phyloP scores from a whole-genome alignment of 139 green algal genomes.

The Chlorokybus atmophyticus region DNA sequence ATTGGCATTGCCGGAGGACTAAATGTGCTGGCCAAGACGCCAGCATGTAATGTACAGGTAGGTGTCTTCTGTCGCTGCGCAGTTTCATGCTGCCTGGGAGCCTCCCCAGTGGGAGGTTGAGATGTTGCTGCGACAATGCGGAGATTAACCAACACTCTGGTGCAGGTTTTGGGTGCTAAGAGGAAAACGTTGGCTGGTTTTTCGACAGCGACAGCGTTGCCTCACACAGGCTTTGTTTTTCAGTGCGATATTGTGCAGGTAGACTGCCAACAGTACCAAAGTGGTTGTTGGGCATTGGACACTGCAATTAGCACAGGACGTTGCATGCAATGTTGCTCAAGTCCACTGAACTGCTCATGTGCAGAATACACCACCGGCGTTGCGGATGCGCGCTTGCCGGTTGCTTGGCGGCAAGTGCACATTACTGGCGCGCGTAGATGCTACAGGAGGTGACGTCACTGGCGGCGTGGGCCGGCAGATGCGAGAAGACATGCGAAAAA shows the following conservation, averaged over 20 bases:
- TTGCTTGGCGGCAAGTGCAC: constrained; percentile 81
- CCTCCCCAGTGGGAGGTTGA: too few species aligned
- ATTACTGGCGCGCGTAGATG: constrained; percentile 84
- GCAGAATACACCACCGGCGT: constrained; percentile 51
- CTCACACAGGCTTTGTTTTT: constrained; percentile 59
- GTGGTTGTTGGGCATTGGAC: too few species aligned
- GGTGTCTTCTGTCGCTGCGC: constrained; percentile 49
- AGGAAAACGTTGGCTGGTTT: constrained; percentile 69
- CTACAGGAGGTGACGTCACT: constrained; percentile 52
- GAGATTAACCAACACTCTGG: too few species aligned
- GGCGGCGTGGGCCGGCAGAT: constrained; percentile 16
- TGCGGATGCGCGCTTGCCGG: constrained; percentile 51
- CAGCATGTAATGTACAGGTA: constrained; percentile 72
- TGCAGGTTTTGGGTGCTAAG: constrained; percentile 81
- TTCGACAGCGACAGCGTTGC: constrained; percentile 43
- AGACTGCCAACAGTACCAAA: too few species aligned
- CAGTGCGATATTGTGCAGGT: constrained; percentile 36
- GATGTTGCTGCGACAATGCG: too few species aligned
- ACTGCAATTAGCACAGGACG: too few species aligned
- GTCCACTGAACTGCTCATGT: too few species aligned
- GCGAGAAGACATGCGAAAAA: constrained; percentile 64
- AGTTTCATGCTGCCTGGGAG: background rate
- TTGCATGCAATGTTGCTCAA: too few species aligned
- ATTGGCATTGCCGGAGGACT: constrained; percentile 85
- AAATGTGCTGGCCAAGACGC: constrained; percentile 67